These are phyloP conservation scores for Diplodia sapinea DNA, from an alignment of 2,329 filamentous ascomycete genomes.

Conservation along the genomic window DNA sequence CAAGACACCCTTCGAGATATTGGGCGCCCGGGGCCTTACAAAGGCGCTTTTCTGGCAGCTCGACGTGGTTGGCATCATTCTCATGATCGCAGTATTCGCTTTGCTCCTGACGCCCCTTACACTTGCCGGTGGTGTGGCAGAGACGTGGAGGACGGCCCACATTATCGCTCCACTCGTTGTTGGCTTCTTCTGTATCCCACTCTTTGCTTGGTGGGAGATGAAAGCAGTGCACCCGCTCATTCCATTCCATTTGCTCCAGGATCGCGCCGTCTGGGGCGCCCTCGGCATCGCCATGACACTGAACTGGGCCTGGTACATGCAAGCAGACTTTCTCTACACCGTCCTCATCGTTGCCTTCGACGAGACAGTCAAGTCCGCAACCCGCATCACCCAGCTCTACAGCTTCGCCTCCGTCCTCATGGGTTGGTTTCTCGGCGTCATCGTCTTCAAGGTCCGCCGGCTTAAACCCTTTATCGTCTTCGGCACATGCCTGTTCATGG, in stretches of 20 bases:
- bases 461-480: conserved; percentile 68
- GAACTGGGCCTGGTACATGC: conserved; percentile 61
- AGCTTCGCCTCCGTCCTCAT: conserved; percentile 63
- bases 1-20: conserved; percentile 52
- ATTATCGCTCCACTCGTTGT: conserved; percentile 60
- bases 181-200: conserved; percentile 57
- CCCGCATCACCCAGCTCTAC: conserved; percentile 66
- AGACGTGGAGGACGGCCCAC: conserved; percentile 58
- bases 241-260: conserved; percentile 66
- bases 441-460: conserved; percentile 63
- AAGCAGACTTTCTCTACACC: conserved; percentile 69
- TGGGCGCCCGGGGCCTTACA: conserved; percentile 48
- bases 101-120: conserved; percentile 61
- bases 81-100: conserved; percentile 55
- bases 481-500: conserved; percentile 66
- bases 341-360: conserved; percentile 67
- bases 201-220: conserved; percentile 62
- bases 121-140: conserved; percentile 57
- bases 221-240: conserved; percentile 60
- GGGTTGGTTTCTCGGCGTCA: conserved; percentile 61
- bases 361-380: conserved; percentile 62
- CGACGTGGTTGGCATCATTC: conserved; percentile 58
- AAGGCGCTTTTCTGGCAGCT: conserved; percentile 62
- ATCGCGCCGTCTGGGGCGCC: conserved; percentile 68
- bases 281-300: conserved; percentile 56